Evolutionary conservation across 2,329 filamentous ascomycete genomes (phyloP).

Genomic region (Nothopassalora personata): DNA sequence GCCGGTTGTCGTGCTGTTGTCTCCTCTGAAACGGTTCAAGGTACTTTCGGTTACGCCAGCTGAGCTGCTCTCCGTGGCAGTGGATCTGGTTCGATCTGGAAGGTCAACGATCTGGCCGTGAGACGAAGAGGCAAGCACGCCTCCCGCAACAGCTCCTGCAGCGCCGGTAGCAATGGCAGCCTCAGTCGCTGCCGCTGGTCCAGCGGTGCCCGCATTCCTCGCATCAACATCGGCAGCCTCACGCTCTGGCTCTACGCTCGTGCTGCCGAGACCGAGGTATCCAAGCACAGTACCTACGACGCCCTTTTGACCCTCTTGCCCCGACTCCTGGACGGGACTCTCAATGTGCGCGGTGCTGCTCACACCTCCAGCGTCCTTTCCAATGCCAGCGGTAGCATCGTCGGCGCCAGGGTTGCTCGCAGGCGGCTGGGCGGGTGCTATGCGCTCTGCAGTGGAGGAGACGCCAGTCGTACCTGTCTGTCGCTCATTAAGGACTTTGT

Average conservation of each 20-base stretch:
- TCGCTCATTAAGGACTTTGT: slow-evolving; percentile 4
- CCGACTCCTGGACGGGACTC: slow-evolving; percentile 10
- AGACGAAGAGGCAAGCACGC: background rate
- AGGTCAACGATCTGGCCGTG: background rate
- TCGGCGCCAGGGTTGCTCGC: slow-evolving; percentile 20
- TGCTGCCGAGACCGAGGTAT: slow-evolving; percentile 19
- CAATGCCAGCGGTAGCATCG: slow-evolving; percentile 17
- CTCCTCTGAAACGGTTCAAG: background rate
- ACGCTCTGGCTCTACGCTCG: background rate
- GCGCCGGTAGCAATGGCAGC: slow-evolving; percentile 8
- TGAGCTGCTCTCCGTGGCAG: background rate
- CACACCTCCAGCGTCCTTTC: slow-evolving; percentile 19
- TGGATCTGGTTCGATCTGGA: background rate
- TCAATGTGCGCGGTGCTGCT: slow-evolving; percentile 16
- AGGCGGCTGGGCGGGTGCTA: slow-evolving; percentile 12
- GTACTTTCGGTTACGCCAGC: background rate
- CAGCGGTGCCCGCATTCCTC: slow-evolving; percentile 5
- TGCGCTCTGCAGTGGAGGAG: slow-evolving; percentile 3
- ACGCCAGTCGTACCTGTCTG: slow-evolving; percentile 5
- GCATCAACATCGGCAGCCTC: background rate
- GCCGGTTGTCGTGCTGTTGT: background rate
- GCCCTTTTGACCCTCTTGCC: slow-evolving; percentile 4
- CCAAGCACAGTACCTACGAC: slow-evolving; percentile 21
- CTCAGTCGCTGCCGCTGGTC: slow-evolving; percentile 5
- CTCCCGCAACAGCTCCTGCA: slow-evolving; percentile 8